phyloP scores from a whole-genome alignment of 2,329 filamentous ascomycete species.

The Trichoderma endophyticum region DNA sequence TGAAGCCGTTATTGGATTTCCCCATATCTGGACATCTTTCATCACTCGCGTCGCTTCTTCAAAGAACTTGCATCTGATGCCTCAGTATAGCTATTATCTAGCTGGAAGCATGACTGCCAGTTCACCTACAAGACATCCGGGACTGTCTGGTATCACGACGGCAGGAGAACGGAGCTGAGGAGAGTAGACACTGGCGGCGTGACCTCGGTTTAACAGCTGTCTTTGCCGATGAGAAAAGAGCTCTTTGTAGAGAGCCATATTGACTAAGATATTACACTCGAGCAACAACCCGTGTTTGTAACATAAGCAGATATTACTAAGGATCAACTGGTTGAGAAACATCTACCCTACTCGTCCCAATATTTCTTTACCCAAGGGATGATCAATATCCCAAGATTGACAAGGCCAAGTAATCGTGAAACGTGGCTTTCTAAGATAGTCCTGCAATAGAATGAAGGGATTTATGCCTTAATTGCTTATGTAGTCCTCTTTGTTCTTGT shows the following conservation, averaged over 20 bases:
- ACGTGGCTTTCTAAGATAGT: not conserved
- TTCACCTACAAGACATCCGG: not conserved
- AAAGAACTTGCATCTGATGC: not conserved
- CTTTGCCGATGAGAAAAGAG: not conserved
- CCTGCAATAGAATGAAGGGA: not conserved
- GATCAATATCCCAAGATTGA: not conserved
- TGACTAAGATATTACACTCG: not conserved
- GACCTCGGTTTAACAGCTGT: not conserved
- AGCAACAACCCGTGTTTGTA: not conserved
- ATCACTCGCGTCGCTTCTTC: not conserved
- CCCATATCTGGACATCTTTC: no score
- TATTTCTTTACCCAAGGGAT: not conserved
- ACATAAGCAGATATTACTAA: not conserved
- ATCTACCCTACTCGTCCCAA: not conserved
- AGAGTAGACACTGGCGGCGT: not conserved
- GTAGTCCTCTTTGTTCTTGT: not conserved
- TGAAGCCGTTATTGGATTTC: no score
- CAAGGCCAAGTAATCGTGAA: not conserved
- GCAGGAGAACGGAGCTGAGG: not conserved
- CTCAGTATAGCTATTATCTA: no score
- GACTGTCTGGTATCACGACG: not conserved
- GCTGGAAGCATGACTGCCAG: no score
- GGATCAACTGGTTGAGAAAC: not conserved
- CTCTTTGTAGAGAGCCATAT: not conserved
- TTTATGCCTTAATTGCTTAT: not conserved